These are phyloP conservation scores for Tetradesmus lagerheimii DNA, from an alignment of 139 green algal species.

Conservation along the genomic window DNA sequence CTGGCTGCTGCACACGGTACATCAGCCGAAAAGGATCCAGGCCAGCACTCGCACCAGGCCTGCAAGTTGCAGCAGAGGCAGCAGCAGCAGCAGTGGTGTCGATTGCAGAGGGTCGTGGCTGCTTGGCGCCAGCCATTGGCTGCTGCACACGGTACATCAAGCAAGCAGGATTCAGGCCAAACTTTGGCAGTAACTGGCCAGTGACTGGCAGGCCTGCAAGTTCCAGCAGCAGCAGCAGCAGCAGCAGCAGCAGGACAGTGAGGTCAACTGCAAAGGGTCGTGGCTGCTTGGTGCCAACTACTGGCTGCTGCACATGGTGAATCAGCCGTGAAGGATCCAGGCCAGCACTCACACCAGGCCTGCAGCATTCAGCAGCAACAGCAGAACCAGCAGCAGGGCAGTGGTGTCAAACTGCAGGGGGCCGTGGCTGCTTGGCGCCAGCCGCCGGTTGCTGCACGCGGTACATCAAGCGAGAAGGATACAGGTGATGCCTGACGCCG, in stretches of 20 bases:
- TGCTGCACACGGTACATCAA: slow-evolving; percentile 1
- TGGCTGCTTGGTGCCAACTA: background rate
- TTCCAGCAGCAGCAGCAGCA: background rate
- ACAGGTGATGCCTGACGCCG: background rate
- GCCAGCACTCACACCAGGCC: background rate
- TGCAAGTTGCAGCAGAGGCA: background rate
- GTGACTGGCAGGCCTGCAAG: slow-evolving; percentile 3
- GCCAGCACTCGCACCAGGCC: background rate
- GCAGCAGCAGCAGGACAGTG: background rate
- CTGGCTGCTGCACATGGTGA: slow-evolving; percentile 4
- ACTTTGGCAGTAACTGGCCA: too few species aligned
- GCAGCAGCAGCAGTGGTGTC: background rate
- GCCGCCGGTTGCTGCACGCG: background rate
- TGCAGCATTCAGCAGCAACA: background rate
- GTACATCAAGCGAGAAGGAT: background rate
- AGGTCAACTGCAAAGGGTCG: background rate
- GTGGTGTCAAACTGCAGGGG: background rate
- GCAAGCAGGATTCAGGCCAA: background rate
- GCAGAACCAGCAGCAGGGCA: too few species aligned
- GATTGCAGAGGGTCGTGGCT: background rate
- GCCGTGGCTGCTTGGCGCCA: background rate
- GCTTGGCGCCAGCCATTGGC: background rate
- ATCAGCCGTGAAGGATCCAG: background rate
- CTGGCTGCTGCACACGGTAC: background rate
- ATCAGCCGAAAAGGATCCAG: background rate